Evolutionary conservation across 305 asterid genomes (phyloP), one percentile per base, ranked within the genome.

Genomic region (Fraxinus xanthoxyloides): DNA sequence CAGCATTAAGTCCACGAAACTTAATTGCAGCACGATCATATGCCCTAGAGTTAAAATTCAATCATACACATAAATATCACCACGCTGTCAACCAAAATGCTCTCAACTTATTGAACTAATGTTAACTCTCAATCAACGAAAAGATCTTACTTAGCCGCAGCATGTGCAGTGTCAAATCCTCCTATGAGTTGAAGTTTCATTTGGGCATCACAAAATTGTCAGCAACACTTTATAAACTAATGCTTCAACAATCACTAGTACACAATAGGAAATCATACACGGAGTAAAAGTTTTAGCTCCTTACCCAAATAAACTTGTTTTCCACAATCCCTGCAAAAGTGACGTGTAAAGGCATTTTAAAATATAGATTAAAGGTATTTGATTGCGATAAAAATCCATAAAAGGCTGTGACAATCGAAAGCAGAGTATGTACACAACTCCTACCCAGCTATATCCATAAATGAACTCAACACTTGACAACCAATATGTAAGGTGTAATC

Each of bases 1-100:
- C 99, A 3, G 99, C 99, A 79, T 95, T 97, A 76, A 91, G 88
- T 67, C 99, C 98, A 81, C 97, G 97, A 65, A 95, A 95, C 72
- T 94, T 94, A 43, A 95, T 88, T 40, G 99, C 99, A 75, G 99
- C 99, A 35, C 98, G 95, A 80, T 95, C 99, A 51, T 95, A 95
- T 4, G 98, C 99, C 92, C 99, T 95, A 84, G 31, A 70, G 35
- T 82, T 56, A 76, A 78, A 86, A 69, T 74, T 81, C 65, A 35
- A 83, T 67, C 2, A 65, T 77, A 36, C 67, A 31, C 75, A 28
- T 77, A 31, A 76, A 67, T 67, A 4, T 28, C 7, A 2, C 36
- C 74, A 17, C 4, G 31, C 69, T 35, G 54, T 56, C 63, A 74
- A 77, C 80, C 79, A 70, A 31, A 82, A 63, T 67, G 35, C 72